Evolutionary conservation across 768 basidiomycete genomes (phyloP).

Genomic region (Lactarius hengduanensis): DNA sequence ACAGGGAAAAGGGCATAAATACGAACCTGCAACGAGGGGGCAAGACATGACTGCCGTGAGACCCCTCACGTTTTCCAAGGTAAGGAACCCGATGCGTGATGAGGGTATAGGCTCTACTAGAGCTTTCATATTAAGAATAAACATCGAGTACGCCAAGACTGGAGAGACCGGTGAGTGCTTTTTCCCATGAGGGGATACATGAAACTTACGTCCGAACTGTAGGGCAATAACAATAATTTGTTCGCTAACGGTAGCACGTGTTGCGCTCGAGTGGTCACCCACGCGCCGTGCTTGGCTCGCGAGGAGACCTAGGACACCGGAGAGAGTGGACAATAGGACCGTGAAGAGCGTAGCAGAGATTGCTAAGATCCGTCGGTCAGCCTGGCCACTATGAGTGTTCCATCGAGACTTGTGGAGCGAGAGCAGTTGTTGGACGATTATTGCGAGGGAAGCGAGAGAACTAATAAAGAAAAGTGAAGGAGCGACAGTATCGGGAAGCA

Average conservation of each 20-base stretch:
- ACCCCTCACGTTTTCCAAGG: conserved; percentile 9
- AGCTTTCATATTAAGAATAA: conserved; percentile 21
- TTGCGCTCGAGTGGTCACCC: conserved; percentile 12
- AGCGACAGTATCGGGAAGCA: conserved; percentile 18
- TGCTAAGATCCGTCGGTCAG: conserved; percentile 17
- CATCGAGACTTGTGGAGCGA: conserved; percentile 19
- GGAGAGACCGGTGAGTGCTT: conserved; percentile 1
- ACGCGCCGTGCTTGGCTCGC: conserved; percentile 4
- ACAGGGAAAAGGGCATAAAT: not conserved
- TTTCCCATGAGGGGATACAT: not conserved
- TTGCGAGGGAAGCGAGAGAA: conserved; percentile 12
- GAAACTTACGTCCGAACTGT: conserved; percentile 23
- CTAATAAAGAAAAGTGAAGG: conserved; percentile 24
- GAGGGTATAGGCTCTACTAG: conserved; percentile 24
- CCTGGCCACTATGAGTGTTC: conserved; percentile 11
- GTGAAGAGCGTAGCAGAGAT: conserved; percentile 12
- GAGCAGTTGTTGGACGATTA: conserved; percentile 11
- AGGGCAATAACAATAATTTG: conserved; percentile 12
- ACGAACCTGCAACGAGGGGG: conserved; percentile 17
- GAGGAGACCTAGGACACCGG: conserved; percentile 17
- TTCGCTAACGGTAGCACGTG: conserved; percentile 7
- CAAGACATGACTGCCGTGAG: conserved; percentile 20
- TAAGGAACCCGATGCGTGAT: not conserved
- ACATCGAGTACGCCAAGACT: conserved; percentile 22
- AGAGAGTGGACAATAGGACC: conserved; percentile 12